phyloP scores from a whole-genome alignment of 164 flowering plant genomes.

The Dillenia turbinata region DNA sequence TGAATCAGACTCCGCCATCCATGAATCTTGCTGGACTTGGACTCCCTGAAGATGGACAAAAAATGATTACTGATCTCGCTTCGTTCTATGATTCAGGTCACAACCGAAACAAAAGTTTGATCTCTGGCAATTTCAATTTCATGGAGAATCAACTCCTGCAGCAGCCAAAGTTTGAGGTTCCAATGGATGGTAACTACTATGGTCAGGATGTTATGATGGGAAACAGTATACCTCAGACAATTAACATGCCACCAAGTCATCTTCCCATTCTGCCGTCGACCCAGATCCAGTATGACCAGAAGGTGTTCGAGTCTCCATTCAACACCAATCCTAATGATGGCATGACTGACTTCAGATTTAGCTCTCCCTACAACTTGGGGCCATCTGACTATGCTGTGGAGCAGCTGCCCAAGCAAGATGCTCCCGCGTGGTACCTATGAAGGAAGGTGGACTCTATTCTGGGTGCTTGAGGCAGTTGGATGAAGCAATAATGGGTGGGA shows the following conservation, averaged over 20 bases:
- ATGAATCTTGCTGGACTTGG: slow-evolving; percentile 42
- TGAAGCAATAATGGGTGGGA: too few species aligned
- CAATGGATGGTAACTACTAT: slow-evolving; percentile 26
- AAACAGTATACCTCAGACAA: slow-evolving; percentile 27
- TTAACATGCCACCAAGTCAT: slow-evolving; percentile 18
- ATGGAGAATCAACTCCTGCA: slow-evolving; percentile 20
- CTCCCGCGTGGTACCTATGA: slow-evolving; percentile 41
- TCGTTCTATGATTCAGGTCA: slow-evolving; percentile 47
- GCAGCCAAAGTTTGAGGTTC: slow-evolving; percentile 27
- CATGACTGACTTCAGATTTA: slow-evolving; percentile 27
- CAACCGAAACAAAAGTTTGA: slow-evolving; percentile 26
- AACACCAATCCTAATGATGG: slow-evolving; percentile 25
- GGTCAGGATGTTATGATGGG: slow-evolving; percentile 30
- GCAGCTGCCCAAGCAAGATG: slow-evolving; percentile 33
- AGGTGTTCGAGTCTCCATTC: slow-evolving; percentile 23
- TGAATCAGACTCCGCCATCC: slow-evolving; percentile 15
- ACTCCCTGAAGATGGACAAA: slow-evolving; percentile 67
- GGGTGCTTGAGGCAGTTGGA: too few species aligned
- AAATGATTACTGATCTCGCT: slow-evolving; percentile 58
- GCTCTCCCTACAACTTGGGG: slow-evolving; percentile 45
- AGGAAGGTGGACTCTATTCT: too few species aligned
- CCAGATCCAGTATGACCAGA: slow-evolving; percentile 23
- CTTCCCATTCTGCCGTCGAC: slow-evolving; percentile 27
- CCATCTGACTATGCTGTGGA: slow-evolving; percentile 34
- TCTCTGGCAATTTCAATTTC: slow-evolving; percentile 12